A percentile compares a stretch with the other conserved stretches of the same genome.
These are phyloP conservation scores for Alternaria panax DNA, from an alignment of 2,329 filamentous ascomycete species.

Conservation along the genomic window DNA sequence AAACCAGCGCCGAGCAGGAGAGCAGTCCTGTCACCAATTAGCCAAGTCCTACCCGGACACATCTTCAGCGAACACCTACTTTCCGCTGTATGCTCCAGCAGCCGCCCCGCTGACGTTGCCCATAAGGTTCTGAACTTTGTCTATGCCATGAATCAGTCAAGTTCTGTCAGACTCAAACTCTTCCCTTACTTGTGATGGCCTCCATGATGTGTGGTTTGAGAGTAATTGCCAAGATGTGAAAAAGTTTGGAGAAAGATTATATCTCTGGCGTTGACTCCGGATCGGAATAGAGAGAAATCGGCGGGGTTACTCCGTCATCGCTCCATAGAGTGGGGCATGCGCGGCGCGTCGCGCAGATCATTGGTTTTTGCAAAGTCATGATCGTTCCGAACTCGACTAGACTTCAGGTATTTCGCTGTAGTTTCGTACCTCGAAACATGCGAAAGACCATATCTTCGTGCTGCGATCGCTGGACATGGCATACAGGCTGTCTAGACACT, in stretches of 20 bases:
- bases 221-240: slow-evolving; percentile 9
- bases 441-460: background rate
- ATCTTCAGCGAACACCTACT: slow-evolving; percentile 37
- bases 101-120: slow-evolving; percentile 32
- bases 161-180: slow-evolving; percentile 7
- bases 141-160: slow-evolving; percentile 30
- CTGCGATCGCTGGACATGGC: rapidly evolving
- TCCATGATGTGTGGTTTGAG: slow-evolving; percentile 45
- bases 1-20: slow-evolving; percentile 52
- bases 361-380: background rate
- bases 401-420: background rate
- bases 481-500: background rate
- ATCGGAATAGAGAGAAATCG: slow-evolving; percentile 38
- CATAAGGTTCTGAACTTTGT: slow-evolving; percentile 45
- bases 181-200: slow-evolving; percentile 42
- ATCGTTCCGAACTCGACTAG: background rate
- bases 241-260: slow-evolving; percentile 33
- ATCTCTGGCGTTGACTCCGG: slow-evolving; percentile 39
- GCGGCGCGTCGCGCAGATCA: slow-evolving; percentile 7
- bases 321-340: slow-evolving; percentile 27
- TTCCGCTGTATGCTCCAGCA: slow-evolving; percentile 36
- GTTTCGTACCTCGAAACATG: background rate
- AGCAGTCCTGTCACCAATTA: slow-evolving; percentile 42
- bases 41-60: background rate
- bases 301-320: slow-evolving; percentile 46